Conservation (phyloP, 2,329 filamentous ascomycete genomes). For the Helotiales sp. region DNA sequence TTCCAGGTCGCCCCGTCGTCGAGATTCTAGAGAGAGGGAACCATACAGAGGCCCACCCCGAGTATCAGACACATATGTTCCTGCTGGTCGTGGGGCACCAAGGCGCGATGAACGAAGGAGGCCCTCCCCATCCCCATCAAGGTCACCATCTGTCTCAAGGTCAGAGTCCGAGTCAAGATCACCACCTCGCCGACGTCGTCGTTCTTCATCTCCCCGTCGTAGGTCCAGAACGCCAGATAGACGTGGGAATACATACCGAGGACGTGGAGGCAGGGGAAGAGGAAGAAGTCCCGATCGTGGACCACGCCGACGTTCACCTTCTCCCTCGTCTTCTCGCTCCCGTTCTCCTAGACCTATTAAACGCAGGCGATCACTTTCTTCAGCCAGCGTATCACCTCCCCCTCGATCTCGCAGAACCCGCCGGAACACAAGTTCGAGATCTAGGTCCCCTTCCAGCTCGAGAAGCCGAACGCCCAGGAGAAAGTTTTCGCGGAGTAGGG, state of each 20-base stretch:
- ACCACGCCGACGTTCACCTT: constrained; percentile 31
- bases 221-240: constrained; percentile 33
- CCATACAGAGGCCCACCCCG: constrained; percentile 32
- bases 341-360: constrained; percentile 30
- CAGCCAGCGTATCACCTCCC: constrained; percentile 32
- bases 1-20: constrained; percentile 43
- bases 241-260: constrained; percentile 28
- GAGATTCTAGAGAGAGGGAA: constrained; percentile 38
- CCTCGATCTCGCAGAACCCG: constrained; percentile 30
- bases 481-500: constrained; percentile 20
- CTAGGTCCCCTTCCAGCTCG: constrained; percentile 28
- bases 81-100: constrained; percentile 31
- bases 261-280: constrained; percentile 30
- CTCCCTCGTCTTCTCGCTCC: constrained; percentile 26
- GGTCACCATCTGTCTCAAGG: constrained; percentile 27
- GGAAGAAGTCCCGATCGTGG: constrained; percentile 35
- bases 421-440: constrained; percentile 34
- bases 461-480: constrained; percentile 28
- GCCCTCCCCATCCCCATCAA: constrained; percentile 33
- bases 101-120: constrained; percentile 34
- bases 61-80: constrained; percentile 36
- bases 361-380: constrained; percentile 33
- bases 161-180: constrained; percentile 33
- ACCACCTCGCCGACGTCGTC: constrained; percentile 28
- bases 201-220: constrained; percentile 33